These are phyloP conservation scores for Artemisia annua DNA, from an alignment of 129 eudicot species.

Conservation along the genomic window DNA sequence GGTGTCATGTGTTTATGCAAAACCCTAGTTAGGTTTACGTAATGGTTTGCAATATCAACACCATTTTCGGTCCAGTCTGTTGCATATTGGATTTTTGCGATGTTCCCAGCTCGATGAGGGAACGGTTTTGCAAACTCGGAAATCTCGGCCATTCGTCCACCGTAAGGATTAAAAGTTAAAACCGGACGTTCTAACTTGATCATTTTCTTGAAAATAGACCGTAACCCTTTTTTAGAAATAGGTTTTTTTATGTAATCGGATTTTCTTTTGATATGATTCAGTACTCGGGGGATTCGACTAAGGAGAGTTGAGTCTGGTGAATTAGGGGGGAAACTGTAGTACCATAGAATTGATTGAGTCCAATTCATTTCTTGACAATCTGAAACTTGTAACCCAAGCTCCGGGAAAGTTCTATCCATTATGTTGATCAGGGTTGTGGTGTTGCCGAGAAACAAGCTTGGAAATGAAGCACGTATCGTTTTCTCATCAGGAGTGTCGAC, in stretches of 20 bases:
- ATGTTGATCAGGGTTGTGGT: slow-evolving; percentile 18
- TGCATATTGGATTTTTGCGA: slow-evolving; percentile 35
- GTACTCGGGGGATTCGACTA: slow-evolving; percentile 15
- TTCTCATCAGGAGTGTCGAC: no score
- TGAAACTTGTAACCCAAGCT: slow-evolving; percentile 36
- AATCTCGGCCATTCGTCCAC: slow-evolving; percentile 57
- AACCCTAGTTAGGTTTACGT: slow-evolving; percentile 19
- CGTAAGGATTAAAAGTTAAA: slow-evolving; percentile 40
- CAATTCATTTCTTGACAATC: slow-evolving; percentile 52
- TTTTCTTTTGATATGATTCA: slow-evolving; percentile 30
- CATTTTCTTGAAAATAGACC: slow-evolving; percentile 30
- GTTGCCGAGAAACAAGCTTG: slow-evolving; percentile 38
- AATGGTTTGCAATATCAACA: background rate
- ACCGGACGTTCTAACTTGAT: slow-evolving; percentile 11
- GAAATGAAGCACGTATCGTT: slow-evolving; percentile 27
- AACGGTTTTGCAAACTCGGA: slow-evolving; percentile 43
- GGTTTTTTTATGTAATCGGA: slow-evolving; percentile 49
- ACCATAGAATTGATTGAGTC: slow-evolving; percentile 40
- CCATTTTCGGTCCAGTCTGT: slow-evolving; percentile 31
- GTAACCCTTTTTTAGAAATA: slow-evolving; percentile 32
- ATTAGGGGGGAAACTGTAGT: slow-evolving; percentile 30
- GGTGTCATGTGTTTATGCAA: slow-evolving; percentile 34
- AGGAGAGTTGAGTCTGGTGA: slow-evolving; percentile 19
- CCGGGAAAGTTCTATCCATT: slow-evolving; percentile 36
- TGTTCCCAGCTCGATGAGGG: slow-evolving; percentile 58